A percentile compares a stretch with the other conserved stretches of the same genome.
Evolutionary conservation across 345 rosid species (phyloP).

Genomic region (Gossypium australe): DNA sequence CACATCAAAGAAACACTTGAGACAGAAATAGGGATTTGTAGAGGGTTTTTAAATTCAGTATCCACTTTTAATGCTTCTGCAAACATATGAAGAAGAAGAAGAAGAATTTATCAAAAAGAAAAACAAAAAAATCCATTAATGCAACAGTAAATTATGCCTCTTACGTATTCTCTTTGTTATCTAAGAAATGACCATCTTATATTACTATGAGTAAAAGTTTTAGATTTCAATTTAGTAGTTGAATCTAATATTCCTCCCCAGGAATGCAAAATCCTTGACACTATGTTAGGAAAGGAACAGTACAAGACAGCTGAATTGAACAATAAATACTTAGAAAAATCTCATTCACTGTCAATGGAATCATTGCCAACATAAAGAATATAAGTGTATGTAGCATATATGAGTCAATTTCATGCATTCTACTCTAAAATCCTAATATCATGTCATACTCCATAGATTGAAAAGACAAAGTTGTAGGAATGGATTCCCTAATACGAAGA

Average conservation of each 20-base stretch:
- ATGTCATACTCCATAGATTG: too few relatives aligned
- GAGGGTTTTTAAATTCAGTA: slow-evolving; percentile 77
- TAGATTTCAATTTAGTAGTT: background rate
- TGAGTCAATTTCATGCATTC: background rate
- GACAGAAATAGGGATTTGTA: slow-evolving; percentile 67
- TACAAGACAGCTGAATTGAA: background rate
- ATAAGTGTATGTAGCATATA: background rate
- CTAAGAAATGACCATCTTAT: background rate
- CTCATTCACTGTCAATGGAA: background rate
- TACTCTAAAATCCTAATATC: background rate
- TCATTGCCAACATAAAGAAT: background rate
- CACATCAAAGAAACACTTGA: slow-evolving; percentile 71
- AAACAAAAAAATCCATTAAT: background rate
- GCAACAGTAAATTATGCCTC: background rate
- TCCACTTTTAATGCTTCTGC: slow-evolving; percentile 79
- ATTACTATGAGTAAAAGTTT: background rate
- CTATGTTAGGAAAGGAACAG: background rate
- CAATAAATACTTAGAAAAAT: background rate
- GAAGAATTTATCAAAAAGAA: background rate
- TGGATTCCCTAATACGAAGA: too few relatives aligned
- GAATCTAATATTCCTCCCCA: background rate
- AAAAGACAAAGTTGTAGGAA: too few relatives aligned
- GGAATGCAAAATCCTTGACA: background rate
- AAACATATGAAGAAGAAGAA: slow-evolving; percentile 12
- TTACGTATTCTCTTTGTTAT: background rate